Evolutionary conservation across 2,329 filamentous ascomycete species (phyloP), one percentile per base, ranked within the genome.

Genomic region (Echinosphaeria canescens): DNA sequence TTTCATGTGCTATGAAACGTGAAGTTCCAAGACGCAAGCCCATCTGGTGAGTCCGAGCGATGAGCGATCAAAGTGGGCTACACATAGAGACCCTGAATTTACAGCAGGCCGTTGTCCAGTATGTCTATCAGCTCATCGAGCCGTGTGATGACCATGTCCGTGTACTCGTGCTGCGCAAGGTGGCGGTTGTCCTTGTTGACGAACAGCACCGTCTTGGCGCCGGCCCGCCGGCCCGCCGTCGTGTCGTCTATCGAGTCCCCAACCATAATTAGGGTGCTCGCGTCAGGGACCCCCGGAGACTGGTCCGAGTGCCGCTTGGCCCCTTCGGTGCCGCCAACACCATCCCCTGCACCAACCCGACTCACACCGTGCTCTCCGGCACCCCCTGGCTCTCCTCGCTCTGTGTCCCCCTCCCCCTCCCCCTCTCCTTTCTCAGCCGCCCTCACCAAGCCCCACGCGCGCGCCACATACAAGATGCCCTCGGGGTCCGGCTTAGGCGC

Each of bases 191-290:
- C 71, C n/a, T 79, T 68, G 40, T 90, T 90, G 11, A 75, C 61
- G 24, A 98, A 54, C 42, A 95, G 43, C n/a, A 95, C 82, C 0
- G 88, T 95, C 18, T 81, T 76, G 2, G 84, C 80, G 1, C 85
- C 85, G 0, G 85, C 85, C 27, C 58, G 59, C 31, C 74, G 64
- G 0, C 88, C 85, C 1, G 85, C 81, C 6, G 74, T 78, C 68
- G 95, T 90, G 44, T 98, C 88, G 45, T 95, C 88, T 29, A 91
- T 68, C 11, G 74, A 82, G 43, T 85, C 78, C 4, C 78, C 78
- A 13, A 72, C 67, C 67, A 73, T 73, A 36, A 70, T 64, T 23
- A 69, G 39, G 5, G 44, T 47, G 23, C 49, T 57, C 3, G 54
- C 62, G 32, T 59, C 55, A 2, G 42, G 42, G 8, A 48, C 42